These are phyloP conservation scores for Pelargonium australe DNA, from an alignment of 441 rosid genomes.

Conservation along the genomic window DNA sequence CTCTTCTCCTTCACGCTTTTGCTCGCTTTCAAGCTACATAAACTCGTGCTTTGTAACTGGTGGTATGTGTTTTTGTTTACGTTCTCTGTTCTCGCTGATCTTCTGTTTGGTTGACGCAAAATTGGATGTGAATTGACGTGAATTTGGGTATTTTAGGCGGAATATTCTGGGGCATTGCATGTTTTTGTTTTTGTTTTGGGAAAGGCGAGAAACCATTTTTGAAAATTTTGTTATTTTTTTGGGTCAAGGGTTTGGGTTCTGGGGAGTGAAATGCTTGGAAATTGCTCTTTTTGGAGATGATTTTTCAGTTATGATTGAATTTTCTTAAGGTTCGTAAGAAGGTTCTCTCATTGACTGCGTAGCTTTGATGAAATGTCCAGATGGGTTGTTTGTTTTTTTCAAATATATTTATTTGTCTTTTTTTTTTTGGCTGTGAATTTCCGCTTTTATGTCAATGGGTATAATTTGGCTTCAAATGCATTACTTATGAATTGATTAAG, in stretches of 20 bases:
- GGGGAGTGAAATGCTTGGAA: neutral
- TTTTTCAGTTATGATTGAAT: neutral
- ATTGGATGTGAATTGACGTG: too few relatives aligned
- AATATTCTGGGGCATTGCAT: neutral
- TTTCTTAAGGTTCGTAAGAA: too few relatives aligned
- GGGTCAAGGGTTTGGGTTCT: neutral
- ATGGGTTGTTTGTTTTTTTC: neutral
- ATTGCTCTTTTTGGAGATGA: neutral
- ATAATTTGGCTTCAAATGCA: neutral
- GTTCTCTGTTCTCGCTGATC: neutral
- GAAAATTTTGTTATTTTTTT: too few relatives aligned
- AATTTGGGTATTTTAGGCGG: neutral
- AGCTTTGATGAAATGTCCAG: neutral
- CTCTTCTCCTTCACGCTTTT: slow-evolving; percentile 75
- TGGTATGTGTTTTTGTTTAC: slow-evolving; percentile 41
- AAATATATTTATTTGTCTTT: neutral
- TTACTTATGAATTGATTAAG: neutral
- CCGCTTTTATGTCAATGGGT: neutral
- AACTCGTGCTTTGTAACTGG: slow-evolving; percentile 51
- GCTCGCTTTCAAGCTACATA: slow-evolving; percentile 68
- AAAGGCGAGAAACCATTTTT: neutral
- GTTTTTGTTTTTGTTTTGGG: neutral
- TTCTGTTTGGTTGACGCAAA: neutral
- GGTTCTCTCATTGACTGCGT: neutral
- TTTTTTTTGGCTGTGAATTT: neutral